Evolutionary conservation across 2,329 filamentous ascomycete species (phyloP).

Genomic region (Hawksworthiomyces lignivorus): DNA sequence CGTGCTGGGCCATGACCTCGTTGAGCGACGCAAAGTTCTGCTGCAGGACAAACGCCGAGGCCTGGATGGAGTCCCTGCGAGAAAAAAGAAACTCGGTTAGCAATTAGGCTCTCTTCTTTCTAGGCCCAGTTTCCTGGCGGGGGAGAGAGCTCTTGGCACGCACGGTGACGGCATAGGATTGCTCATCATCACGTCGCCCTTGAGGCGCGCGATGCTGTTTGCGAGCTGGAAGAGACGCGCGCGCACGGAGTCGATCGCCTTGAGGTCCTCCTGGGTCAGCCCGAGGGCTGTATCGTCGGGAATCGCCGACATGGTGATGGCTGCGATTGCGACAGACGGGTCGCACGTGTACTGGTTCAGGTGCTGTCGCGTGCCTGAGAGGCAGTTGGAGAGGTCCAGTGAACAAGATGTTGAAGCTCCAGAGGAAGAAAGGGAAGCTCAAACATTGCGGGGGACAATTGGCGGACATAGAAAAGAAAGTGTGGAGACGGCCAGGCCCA

Average conservation of each 20-base stretch:
- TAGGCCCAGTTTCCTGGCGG: too few species aligned
- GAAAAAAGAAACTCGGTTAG: not conserved
- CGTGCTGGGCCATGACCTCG: conserved; percentile 56
- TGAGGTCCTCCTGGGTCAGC: conserved; percentile 52
- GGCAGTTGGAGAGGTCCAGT: too few species aligned
- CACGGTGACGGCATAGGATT: conserved; percentile 63
- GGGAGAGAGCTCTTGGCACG: conserved; percentile 15
- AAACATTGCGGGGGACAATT: too few species aligned
- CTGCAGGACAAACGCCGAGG: conserved; percentile 63
- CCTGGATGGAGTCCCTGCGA: conserved; percentile 60
- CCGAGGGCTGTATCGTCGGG: conserved; percentile 32
- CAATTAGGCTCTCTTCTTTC: too few species aligned
- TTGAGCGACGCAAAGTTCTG: conserved; percentile 62
- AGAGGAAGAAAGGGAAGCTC: too few species aligned
- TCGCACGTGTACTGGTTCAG: too few species aligned
- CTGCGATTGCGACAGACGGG: too few species aligned
- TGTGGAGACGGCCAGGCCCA: too few species aligned
- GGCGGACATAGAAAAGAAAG: too few species aligned
- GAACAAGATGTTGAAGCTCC: too few species aligned
- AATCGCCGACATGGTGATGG: too few species aligned
- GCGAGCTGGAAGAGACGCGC: conserved; percentile 61
- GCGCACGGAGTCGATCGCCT: conserved; percentile 63
- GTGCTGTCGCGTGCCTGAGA: too few species aligned
- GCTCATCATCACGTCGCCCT: conserved; percentile 50
- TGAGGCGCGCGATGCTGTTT: conserved; percentile 58